Percentiles rank a stretch among this genome's conserved stretches.
Conservation (phyloP, 352 stramenopile species). For the Thraustotheca clavata region DNA sequence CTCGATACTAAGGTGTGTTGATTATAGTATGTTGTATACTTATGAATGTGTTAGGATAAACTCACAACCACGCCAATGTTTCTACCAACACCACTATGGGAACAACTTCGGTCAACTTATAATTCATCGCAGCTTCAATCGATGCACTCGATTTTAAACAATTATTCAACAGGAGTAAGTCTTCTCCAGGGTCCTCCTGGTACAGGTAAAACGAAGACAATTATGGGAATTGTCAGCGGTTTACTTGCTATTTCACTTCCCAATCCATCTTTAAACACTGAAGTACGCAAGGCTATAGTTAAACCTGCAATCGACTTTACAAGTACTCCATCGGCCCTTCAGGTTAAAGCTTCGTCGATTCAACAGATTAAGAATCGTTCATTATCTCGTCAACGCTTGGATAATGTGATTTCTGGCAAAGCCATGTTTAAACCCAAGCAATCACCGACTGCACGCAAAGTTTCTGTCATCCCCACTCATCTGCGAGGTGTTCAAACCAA, state of each 20-base stretch:
- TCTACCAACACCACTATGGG: slow-evolving; percentile 51
- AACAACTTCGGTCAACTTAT: slow-evolving; percentile 66
- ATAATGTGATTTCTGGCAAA: background rate
- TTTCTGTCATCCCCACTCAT: slow-evolving; percentile 23
- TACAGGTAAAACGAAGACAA: slow-evolving; percentile 93
- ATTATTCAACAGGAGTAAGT: slow-evolving; percentile 77
- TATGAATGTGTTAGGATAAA: slow-evolving; percentile 24
- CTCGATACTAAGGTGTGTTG: slow-evolving; percentile 39
- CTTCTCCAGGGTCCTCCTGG: slow-evolving; percentile 92
- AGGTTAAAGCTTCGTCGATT: slow-evolving; percentile 10
- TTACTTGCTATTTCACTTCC: slow-evolving; percentile 57
- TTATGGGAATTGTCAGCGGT: slow-evolving; percentile 74
- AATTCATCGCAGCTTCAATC: slow-evolving; percentile 83
- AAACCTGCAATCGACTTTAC: slow-evolving; percentile 14
- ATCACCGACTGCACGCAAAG: slow-evolving; percentile 26
- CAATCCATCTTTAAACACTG: slow-evolving; percentile 28
- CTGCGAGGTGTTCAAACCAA: slow-evolving; percentile 31
- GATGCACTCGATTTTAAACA: slow-evolving; percentile 81
- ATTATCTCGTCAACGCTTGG: slow-evolving; percentile 6
- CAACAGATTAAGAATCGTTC: slow-evolving; percentile 17
- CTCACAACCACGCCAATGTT: slow-evolving; percentile 52
- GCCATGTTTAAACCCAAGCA: slow-evolving; percentile 1
- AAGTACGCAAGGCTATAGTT: background rate
- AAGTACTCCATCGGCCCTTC: background rate
- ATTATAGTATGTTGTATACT: background rate